phyloP scores from a whole-genome alignment of 2,329 filamentous ascomycete species.

The Passalora sequoiae region DNA sequence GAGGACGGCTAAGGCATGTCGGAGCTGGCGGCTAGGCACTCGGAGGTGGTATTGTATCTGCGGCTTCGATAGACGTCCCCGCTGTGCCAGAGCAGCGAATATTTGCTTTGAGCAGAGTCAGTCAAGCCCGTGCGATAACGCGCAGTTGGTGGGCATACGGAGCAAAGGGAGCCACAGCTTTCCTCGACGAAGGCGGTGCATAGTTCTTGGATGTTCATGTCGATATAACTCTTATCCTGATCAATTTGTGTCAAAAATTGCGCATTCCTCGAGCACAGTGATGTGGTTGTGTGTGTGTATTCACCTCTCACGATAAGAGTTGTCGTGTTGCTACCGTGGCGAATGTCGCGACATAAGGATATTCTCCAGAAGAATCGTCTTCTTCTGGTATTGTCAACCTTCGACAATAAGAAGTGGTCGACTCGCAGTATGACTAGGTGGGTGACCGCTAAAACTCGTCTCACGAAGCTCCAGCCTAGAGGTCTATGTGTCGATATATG shows the following conservation, averaged over 20 bases:
- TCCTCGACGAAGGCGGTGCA: conserved; percentile 86
- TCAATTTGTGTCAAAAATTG: too few species aligned
- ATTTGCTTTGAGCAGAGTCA: conserved; percentile 60
- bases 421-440: too few species aligned
- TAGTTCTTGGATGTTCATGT: conserved; percentile 64
- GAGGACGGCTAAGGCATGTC: conserved; percentile 75
- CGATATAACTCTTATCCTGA: conserved; percentile 62
- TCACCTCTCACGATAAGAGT: conserved; percentile 36
- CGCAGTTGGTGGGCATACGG: conserved; percentile 55
- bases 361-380: too few species aligned
- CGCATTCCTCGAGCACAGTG: conserved; percentile 9
- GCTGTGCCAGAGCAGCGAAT: conserved; percentile 69
- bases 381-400: too few species aligned
- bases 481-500: too few species aligned
- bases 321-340: conserved; percentile 24
- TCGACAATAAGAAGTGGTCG: too few species aligned
- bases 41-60: conserved; percentile 67
- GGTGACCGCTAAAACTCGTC: too few species aligned
- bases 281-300: background rate
- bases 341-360: too few species aligned
- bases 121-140: conserved; percentile 3
- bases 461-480: too few species aligned
- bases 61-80: conserved; percentile 68
- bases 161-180: conserved; percentile 83
- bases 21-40: conserved; percentile 68